Base-by-base conservation (phyloP, 2,329 filamentous ascomycete species). In the Trichoderma sp. region DNA sequence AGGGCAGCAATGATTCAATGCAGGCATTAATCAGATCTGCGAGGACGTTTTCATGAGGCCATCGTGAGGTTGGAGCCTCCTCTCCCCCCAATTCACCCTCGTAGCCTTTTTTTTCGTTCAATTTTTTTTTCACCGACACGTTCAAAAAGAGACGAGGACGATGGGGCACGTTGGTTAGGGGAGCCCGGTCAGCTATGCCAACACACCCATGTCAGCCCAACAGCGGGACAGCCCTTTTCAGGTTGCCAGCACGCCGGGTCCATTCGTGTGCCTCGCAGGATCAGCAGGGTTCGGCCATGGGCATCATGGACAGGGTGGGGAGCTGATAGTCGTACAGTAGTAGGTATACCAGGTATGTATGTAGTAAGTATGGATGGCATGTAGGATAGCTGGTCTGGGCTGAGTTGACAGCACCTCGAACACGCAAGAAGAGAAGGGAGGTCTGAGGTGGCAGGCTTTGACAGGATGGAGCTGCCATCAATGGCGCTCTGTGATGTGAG, bases 191-290 rank as follows among this genome's bases (percentile, higher is more conserved):
- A 62, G 47, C 66, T 62, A 47, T 62, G 58, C 49, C 66, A 68
- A 61, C 66, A 68, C 66, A 68, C 66, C 66, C 66, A 68, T 68
- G 66, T 68, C 66, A 61, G 57, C 65, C 65, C 65, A 68, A 68
- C 56, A 68, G 57, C 65, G 65, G 65, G 65, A 68, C 56, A 61
- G 65, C 66, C 66, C 47, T 68, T 68, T 68, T 68, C 58, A 59
- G 57, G 66, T 68, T 62, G 58, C 66, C 66, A 68, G 58, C 66
- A 68, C 58, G 66, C n/a, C 58, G 66, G 66, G 66, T 68, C 66
- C 66, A 60, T 68, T 68, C 58, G 47, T 68, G 49, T 68, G 66
- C 66, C 66, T 68, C 58, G 66, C 66, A 68, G 66, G 66, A 68
- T 68, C 66, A 68, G 66, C 66, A 68, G 66, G 66, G 66, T 68